Evolutionary conservation across 2,329 filamentous ascomycete species (phyloP).

Genomic region (Balansia obtecta): DNA sequence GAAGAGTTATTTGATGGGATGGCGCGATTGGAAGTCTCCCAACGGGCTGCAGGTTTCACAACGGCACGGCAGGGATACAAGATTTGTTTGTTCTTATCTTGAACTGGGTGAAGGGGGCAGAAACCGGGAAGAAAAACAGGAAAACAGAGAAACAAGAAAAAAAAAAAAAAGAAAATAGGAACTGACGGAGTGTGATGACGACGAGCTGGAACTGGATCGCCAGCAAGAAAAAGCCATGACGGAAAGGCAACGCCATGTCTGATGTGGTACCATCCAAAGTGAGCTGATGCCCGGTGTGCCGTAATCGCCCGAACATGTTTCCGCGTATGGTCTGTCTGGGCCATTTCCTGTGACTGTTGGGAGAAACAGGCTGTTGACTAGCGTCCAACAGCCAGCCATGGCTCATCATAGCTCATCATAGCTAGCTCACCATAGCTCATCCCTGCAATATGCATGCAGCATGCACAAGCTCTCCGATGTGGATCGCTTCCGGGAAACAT

Average conservation of each 20-base stretch:
- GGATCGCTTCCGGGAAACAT: neutral
- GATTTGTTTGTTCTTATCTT: neutral
- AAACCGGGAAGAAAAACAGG: neutral
- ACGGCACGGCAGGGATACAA: neutral
- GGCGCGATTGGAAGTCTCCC: neutral
- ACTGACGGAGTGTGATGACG: neutral
- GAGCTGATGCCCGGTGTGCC: neutral
- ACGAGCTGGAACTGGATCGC: neutral
- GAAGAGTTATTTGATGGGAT: neutral
- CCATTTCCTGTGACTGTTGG: neutral
- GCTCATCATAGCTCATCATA: neutral
- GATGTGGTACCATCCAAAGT: neutral
- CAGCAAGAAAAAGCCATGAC: neutral
- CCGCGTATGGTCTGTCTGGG: neutral
- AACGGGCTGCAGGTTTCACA: no score
- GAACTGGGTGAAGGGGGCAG: neutral
- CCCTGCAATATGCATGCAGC: neutral
- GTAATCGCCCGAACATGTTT: neutral
- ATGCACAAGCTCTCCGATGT: neutral
- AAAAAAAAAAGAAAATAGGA: neutral
- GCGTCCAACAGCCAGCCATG: no score
- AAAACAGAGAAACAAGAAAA: neutral
- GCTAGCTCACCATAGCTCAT: neutral
- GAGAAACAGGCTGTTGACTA: neutral
- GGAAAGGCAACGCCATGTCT: neutral